Percentiles rank a stretch among this genome's conserved stretches.
These are phyloP conservation scores for Trichoderma erinaceum DNA, from an alignment of 495 filamentous ascomycete genomes.

Conservation along the genomic window DNA sequence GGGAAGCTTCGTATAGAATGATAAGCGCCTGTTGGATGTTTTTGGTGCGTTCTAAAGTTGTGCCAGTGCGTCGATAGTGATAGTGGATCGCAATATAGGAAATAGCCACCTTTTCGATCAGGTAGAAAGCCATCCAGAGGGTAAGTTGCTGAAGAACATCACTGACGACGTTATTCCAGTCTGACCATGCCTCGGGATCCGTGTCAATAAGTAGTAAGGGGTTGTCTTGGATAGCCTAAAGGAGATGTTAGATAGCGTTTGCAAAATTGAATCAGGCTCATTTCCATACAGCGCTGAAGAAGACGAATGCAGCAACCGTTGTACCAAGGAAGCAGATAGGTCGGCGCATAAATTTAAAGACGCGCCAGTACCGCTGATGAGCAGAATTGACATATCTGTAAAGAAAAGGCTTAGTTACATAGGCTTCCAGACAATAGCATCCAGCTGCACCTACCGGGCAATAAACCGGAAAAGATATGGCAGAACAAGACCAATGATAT, in stretches of 20 bases:
- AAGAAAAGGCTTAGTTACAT: neutral
- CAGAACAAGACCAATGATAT: constrained; percentile 19
- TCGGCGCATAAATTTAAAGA: constrained; percentile 22
- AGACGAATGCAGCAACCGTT: constrained; percentile 18
- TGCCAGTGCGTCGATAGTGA: constrained; percentile 64
- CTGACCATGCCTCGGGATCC: constrained; percentile 4
- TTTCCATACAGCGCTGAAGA: constrained; percentile 18
- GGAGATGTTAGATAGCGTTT: neutral
- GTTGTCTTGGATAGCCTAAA: constrained; percentile 18
- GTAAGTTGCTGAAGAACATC: constrained; percentile 24
- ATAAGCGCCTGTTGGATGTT: constrained; percentile 60
- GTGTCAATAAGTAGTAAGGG: constrained; percentile 14
- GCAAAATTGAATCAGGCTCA: neutral
- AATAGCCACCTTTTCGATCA: constrained; percentile 62
- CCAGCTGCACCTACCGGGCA: constrained; percentile 19
- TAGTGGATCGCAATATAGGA: constrained; percentile 80
- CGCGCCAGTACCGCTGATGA: constrained; percentile 26
- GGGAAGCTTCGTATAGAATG: constrained; percentile 67
- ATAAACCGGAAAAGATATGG: constrained; percentile 27
- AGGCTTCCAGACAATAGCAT: neutral
- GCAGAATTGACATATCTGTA: constrained; percentile 27
- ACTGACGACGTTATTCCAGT: constrained; percentile 21
- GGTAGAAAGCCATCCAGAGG: constrained; percentile 42
- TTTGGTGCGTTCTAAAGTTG: constrained; percentile 64
- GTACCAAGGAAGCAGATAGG: constrained; percentile 22